Conservation (phyloP, 352 stramenopile genomes). For the Phytophthora tubulina region DNA sequence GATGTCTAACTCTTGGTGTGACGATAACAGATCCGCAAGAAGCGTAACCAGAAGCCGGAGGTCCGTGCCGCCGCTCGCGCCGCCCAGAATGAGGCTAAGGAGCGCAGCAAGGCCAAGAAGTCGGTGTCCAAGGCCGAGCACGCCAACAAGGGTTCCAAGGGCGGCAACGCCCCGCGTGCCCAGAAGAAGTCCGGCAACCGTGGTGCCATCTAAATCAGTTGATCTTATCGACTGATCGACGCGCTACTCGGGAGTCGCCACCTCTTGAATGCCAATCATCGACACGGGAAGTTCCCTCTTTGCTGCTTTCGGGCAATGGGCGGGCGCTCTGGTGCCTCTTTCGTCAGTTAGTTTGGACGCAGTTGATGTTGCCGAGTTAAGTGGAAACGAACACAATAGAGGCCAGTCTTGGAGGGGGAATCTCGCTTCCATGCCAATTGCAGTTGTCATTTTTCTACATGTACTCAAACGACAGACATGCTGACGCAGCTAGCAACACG, state of each 20-base stretch:
- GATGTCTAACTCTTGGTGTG: not conserved
- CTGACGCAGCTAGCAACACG: not conserved
- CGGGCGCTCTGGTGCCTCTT: slow-evolving; percentile 32
- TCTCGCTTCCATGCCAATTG: slow-evolving; percentile 38
- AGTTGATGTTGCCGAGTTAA: slow-evolving; percentile 38
- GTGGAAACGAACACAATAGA: slow-evolving; percentile 44
- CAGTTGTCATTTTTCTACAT: not conserved
- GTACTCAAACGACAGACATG: not conserved
- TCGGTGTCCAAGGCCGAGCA: slow-evolving; percentile 63
- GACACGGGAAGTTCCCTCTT: slow-evolving; percentile 43
- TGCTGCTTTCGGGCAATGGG: slow-evolving; percentile 37
- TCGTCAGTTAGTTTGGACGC: slow-evolving; percentile 42
- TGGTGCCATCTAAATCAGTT: slow-evolving; percentile 83
- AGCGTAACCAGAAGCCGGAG: slow-evolving; percentile 96
- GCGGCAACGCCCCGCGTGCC: slow-evolving; percentile 67
- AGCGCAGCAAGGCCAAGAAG: slow-evolving; percentile 92
- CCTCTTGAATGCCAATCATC: slow-evolving; percentile 51
- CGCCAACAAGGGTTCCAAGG: slow-evolving; percentile 69
- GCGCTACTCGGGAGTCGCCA: slow-evolving; percentile 39
- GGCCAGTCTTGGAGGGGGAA: slow-evolving; percentile 45
- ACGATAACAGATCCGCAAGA: slow-evolving; percentile 94
- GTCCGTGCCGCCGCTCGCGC: slow-evolving; percentile 92
- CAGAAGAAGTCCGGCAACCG: slow-evolving; percentile 93
- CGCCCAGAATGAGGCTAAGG: slow-evolving; percentile 93
- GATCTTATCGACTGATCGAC: slow-evolving; percentile 32